A percentile compares a stretch with the other conserved stretches of the same genome.
Conservation (phyloP, 352 stramenopile genomes). For the Phytopythium montanum region DNA sequence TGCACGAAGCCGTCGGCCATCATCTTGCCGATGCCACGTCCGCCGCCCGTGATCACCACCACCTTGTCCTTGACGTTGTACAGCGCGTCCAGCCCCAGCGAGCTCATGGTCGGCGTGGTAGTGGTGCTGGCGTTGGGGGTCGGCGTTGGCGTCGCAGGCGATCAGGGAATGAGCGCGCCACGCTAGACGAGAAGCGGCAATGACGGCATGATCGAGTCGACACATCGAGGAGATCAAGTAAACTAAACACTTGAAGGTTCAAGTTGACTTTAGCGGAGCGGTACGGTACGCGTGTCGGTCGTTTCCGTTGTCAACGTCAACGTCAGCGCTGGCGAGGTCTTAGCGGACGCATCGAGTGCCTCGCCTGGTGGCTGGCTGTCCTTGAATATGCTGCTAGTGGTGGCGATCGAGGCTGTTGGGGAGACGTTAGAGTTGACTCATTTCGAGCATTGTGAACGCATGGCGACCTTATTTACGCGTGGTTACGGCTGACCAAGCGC, state of each 20-base stretch:
- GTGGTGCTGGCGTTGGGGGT: no score
- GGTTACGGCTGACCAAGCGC: no score
- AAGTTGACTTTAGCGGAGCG: not conserved
- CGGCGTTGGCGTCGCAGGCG: not conserved
- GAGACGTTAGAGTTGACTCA: no score
- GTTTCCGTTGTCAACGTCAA: no score
- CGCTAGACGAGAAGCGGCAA: not conserved
- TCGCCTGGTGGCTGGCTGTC: no score
- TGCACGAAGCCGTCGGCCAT: conserved; percentile 92
- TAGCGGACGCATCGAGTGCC: no score
- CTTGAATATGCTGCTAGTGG: no score
- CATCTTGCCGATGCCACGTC: conserved; percentile 94
- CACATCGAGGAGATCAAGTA: not conserved
- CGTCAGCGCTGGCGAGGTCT: no score
- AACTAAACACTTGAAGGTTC: not conserved
- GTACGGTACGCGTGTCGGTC: not conserved
- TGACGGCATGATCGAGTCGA: not conserved
- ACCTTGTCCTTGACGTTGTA: conserved; percentile 60
- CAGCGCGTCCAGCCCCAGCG: conserved; percentile 15
- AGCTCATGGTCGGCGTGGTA: conserved; percentile 12
- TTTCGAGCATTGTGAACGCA: no score
- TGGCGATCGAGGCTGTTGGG: no score
- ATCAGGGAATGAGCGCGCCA: not conserved
- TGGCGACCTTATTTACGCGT: no score
- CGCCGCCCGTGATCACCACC: conserved; percentile 93